phyloP scores from a whole-genome alignment of 2,329 filamentous ascomycete species.

The Bipolaris gigantea region DNA sequence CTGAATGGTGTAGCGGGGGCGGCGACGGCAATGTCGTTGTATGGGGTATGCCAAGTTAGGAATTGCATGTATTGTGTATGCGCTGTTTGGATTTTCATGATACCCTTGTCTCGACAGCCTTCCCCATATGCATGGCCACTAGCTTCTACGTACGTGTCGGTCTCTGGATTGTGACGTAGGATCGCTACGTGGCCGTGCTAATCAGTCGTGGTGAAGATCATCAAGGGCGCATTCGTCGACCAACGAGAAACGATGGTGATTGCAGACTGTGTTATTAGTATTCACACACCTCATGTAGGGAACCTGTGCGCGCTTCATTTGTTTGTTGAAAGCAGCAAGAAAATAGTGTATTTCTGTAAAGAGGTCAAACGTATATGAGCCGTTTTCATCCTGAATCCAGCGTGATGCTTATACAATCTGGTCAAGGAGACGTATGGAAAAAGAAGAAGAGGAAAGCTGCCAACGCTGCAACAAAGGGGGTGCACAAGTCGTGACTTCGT shows the following conservation, averaged over 20 bases:
- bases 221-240: too few species aligned
- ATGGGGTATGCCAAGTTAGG: conserved; percentile 31
- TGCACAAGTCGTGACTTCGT: too few species aligned
- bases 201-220: too few species aligned
- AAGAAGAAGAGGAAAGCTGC: neutral
- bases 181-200: neutral
- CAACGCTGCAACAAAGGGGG: too few species aligned
- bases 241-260: too few species aligned
- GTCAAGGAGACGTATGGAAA: neutral
- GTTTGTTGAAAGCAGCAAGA: neutral
- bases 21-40: conserved; percentile 50
- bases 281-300: neutral
- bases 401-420: neutral
- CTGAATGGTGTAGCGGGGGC: conserved; percentile 54
- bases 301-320: neutral
- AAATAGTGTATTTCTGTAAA: too few species aligned
- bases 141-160: neutral
- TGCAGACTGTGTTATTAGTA: neutral
- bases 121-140: neutral
- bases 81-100: neutral
- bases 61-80: neutral
- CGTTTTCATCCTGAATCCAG: neutral
- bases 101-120: neutral
- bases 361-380: conserved; percentile 3
- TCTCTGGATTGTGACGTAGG: neutral